Conservation (phyloP, 108 stramenopile genomes). For the Cyclostephanos tholiformis region DNA sequence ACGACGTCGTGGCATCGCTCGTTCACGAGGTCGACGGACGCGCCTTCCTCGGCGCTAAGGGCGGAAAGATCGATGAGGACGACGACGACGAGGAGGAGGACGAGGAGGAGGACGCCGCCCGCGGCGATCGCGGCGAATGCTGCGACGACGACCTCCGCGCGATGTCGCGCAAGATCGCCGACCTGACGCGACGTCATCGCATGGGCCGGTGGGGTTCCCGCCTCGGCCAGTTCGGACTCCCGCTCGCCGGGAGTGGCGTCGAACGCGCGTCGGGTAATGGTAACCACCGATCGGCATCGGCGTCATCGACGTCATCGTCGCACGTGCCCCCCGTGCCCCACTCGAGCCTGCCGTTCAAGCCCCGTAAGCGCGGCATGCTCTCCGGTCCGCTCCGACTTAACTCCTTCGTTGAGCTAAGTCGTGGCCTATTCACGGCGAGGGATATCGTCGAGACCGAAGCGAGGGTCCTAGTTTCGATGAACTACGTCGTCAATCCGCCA, state of each 20-base stretch:
- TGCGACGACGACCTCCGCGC: conserved; percentile 42
- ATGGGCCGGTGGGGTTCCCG: conserved; percentile 13
- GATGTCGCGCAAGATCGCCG: conserved; percentile 39
- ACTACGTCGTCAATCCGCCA: conserved; percentile 63
- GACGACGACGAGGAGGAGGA: conserved; percentile 23
- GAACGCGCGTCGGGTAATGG: not conserved
- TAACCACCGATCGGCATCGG: not conserved
- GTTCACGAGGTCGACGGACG: conserved; percentile 41
- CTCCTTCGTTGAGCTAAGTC: conserved; percentile 60
- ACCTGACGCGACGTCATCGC: conserved; percentile 38
- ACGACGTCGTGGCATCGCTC: conserved; percentile 26
- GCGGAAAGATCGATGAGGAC: not conserved
- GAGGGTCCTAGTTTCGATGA: conserved; percentile 57
- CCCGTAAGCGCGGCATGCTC: conserved; percentile 42
- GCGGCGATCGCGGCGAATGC: conserved; percentile 1
- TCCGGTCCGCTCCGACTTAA: conserved; percentile 39
- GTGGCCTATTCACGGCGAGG: conserved; percentile 55
- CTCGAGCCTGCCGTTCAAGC: conserved; percentile 28
- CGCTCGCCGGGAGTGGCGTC: conserved; percentile 6
- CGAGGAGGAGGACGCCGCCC: too few species aligned
- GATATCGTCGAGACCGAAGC: conserved; percentile 60
- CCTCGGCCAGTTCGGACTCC: conserved; percentile 11
- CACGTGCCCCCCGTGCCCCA: not conserved
- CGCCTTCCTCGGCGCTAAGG: conserved; percentile 12
- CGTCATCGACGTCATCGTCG: not conserved